Evolutionary conservation across 768 basidiomycete genomes (phyloP).

Genomic region (Rhizopogon sp.): DNA sequence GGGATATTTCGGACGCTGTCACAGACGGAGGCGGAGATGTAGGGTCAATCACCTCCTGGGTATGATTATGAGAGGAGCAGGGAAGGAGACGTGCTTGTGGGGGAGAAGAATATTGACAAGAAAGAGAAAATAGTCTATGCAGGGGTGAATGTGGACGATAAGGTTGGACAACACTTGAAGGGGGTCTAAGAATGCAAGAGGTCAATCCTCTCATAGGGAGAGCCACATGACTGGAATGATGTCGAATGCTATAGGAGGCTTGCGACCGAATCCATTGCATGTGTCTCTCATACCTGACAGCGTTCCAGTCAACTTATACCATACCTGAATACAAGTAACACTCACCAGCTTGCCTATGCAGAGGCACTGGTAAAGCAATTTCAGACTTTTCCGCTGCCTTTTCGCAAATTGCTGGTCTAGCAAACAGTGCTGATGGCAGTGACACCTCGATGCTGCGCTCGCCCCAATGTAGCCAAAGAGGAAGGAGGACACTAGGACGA

Average conservation of each 20-base stretch:
- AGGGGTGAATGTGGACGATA: background rate
- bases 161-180: background rate
- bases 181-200: background rate
- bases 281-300: slow-evolving; percentile 52
- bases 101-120: background rate
- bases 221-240: slow-evolving; percentile 6
- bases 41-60: background rate
- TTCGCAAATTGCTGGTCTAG: background rate
- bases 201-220: background rate
- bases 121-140: slow-evolving; percentile 7
- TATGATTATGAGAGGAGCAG: background rate
- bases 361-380: background rate
- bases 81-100: slow-evolving; percentile 5
- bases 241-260: slow-evolving; percentile 40
- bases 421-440: no score
- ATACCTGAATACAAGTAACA: background rate
- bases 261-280: slow-evolving; percentile 68
- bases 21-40: background rate
- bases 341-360: slow-evolving; percentile 20
- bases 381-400: background rate
- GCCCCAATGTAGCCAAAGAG: no score
- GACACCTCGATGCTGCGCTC: background rate
- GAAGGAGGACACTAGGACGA: no score
- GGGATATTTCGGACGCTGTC: slow-evolving; percentile 6
- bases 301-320: background rate